A percentile compares a stretch with the other conserved stretches of the same genome.
Conservation (phyloP, 2,329 filamentous ascomycete species). For the Didymella pomorum region DNA sequence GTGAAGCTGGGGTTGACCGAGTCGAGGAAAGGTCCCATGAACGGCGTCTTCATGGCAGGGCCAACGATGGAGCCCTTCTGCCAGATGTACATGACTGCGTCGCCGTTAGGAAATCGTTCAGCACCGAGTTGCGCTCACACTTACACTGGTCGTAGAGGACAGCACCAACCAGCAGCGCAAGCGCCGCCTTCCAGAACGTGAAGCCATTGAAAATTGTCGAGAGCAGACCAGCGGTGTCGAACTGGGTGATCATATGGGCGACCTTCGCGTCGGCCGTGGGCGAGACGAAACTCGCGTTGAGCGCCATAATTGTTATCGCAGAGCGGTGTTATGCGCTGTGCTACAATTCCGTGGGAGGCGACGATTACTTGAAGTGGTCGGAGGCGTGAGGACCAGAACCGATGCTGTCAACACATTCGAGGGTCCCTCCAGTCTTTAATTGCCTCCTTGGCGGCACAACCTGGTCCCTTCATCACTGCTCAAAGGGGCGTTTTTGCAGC, state of each 20-base stretch:
- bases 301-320: conserved; percentile 36
- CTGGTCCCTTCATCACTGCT: conserved; percentile 14
- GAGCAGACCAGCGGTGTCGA: conserved; percentile 43
- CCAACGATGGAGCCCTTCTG: conserved; percentile 58
- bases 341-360: conserved; percentile 5
- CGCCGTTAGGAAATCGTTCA: conserved; percentile 44
- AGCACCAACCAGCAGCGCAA: conserved; percentile 74
- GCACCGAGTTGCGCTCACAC: conserved; percentile 47
- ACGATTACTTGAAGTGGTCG: conserved; percentile 5
- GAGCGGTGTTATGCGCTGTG: conserved; percentile 4
- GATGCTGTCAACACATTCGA: conserved; percentile 11
- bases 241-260: conserved; percentile 41
- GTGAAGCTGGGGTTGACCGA: conserved; percentile 92
- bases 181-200: conserved; percentile 47
- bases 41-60: conserved; percentile 58
- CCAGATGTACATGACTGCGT: conserved; percentile 60
- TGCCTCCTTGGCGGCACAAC: conserved; percentile 16
- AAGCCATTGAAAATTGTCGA: conserved; percentile 44
- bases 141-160: conserved; percentile 90
- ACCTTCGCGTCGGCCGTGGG: conserved; percentile 51
- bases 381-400: conserved; percentile 15
- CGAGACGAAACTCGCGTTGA: conserved; percentile 52
- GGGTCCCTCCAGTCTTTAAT: conserved; percentile 22
- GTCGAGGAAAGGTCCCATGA: conserved; percentile 90
- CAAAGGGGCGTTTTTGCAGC: conserved; percentile 15